phyloP scores from a whole-genome alignment of 768 basidiomycete genomes.

The Kwoniella pini region DNA sequence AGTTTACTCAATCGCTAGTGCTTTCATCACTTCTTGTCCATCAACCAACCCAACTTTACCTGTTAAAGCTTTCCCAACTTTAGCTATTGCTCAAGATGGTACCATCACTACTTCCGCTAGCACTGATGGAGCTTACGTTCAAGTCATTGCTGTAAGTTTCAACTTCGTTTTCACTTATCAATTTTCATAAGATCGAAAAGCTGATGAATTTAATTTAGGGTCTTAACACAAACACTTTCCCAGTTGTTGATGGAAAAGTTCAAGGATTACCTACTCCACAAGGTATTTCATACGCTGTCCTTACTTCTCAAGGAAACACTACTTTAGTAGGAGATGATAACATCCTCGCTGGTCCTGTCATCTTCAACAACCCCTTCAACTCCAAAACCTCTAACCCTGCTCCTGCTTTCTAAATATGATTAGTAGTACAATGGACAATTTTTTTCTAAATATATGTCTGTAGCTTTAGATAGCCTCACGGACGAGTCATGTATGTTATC shows the following conservation, averaged over 20 bases:
- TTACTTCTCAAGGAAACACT: slow-evolving; percentile 56
- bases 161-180: background rate
- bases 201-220: slow-evolving; percentile 49
- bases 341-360: slow-evolving; percentile 64
- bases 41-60: slow-evolving; percentile 60
- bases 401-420: slow-evolving; percentile 29
- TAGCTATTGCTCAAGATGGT: slow-evolving; percentile 50
- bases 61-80: slow-evolving; percentile 62
- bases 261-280: slow-evolving; percentile 41
- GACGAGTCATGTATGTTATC: slow-evolving; percentile 2
- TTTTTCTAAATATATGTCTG: slow-evolving; percentile 4
- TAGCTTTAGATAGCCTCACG: slow-evolving; percentile 22
- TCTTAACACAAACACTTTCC: slow-evolving; percentile 57
- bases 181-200: background rate
- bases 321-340: slow-evolving; percentile 57
- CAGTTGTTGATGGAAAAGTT: slow-evolving; percentile 52
- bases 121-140: slow-evolving; percentile 54
- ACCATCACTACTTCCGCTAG: slow-evolving; percentile 46
- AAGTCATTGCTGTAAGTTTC: slow-evolving; percentile 57
- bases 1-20: slow-evolving; percentile 59
- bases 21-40: slow-evolving; percentile 63
- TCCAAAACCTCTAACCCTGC: slow-evolving; percentile 43
- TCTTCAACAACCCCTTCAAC: slow-evolving; percentile 54
- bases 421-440: background rate
- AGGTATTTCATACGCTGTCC: slow-evolving; percentile 62